Evolutionary conservation across 768 basidiomycete genomes (phyloP).

Genomic region (Hygrocybe punicea): DNA sequence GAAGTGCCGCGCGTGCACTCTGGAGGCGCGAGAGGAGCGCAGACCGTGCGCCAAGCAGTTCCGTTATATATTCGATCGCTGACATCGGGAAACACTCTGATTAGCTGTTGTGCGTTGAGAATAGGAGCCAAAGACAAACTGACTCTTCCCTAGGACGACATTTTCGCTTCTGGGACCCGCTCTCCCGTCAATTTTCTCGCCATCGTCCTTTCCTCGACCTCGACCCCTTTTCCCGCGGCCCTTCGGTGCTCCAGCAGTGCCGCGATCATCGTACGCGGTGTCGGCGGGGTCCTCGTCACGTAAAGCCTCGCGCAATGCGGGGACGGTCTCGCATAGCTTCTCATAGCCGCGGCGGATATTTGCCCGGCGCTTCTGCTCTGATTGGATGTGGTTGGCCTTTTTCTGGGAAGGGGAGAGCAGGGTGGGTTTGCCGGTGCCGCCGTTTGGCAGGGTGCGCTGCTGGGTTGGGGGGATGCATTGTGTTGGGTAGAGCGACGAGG

Average conservation of each 20-base stretch:
- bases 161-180: constrained; percentile 91
- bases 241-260: constrained; percentile 23
- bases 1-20: constrained; percentile 53
- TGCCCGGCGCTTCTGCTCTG: constrained; percentile 89
- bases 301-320: constrained; percentile 77
- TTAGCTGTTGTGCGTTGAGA: constrained; percentile 7
- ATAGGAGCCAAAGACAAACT: constrained; percentile 27
- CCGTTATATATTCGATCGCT: constrained; percentile 86
- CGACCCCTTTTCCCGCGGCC: constrained; percentile 49
- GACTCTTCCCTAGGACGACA: constrained; percentile 84
- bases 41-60: constrained; percentile 58
- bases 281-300: constrained; percentile 60
- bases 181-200: constrained; percentile 73
- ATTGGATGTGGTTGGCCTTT: constrained; percentile 90
- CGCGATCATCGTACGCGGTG: constrained; percentile 18
- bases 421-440: constrained; percentile 35
- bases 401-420: constrained; percentile 82
- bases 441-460: constrained; percentile 12
- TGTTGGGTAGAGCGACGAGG: neutral
- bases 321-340: constrained; percentile 78
- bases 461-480: neutral
- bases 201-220: constrained; percentile 42
- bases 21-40: constrained; percentile 57
- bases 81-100: neutral
- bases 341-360: constrained; percentile 90